Evolutionary conservation across 1,139 yeast genomes (phyloP).

Genomic region (Blastobotrys indianensis): DNA sequence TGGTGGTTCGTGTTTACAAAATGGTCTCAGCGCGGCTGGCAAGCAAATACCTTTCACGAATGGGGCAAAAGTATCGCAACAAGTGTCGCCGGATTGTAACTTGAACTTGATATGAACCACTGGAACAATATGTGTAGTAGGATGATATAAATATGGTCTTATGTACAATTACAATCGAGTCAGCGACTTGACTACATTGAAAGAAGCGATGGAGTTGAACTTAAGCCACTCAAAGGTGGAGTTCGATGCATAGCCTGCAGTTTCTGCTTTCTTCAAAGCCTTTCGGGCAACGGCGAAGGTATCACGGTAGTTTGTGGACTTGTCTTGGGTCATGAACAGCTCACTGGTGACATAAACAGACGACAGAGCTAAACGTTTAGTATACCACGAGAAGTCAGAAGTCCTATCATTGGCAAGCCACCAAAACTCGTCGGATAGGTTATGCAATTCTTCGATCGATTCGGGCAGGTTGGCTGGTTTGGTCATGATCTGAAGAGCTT

Average conservation of each 20-base stretch:
- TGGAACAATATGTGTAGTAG: no score
- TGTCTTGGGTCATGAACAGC: slow-evolving; percentile 73
- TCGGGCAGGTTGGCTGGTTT: slow-evolving; percentile 47
- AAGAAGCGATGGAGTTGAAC: slow-evolving; percentile 60
- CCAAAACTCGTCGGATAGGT: slow-evolving; percentile 76
- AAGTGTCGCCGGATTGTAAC: no score
- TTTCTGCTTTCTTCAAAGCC: slow-evolving; percentile 50
- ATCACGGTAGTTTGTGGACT: slow-evolving; percentile 46
- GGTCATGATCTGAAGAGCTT: slow-evolving; percentile 51
- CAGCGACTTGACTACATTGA: slow-evolving; percentile 59
- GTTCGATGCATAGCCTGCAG: slow-evolving; percentile 54
- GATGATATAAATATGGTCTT: neutral
- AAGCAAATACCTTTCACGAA: no score
- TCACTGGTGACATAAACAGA: slow-evolving; percentile 67
- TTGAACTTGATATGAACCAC: no score
- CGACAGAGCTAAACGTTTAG: slow-evolving; percentile 69
- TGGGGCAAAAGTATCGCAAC: no score
- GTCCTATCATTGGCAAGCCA: slow-evolving; percentile 75
- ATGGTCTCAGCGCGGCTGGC: no score
- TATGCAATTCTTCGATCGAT: slow-evolving; percentile 62
- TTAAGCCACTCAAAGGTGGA: slow-evolving; percentile 68
- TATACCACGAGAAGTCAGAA: slow-evolving; percentile 89
- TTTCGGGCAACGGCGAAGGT: slow-evolving; percentile 63
- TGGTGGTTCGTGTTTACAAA: slow-evolving; percentile 1
- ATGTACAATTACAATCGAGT: slow-evolving; percentile 17